Conservation (phyloP, 148 eudicot genomes). For the Rheum nobile region DNA sequence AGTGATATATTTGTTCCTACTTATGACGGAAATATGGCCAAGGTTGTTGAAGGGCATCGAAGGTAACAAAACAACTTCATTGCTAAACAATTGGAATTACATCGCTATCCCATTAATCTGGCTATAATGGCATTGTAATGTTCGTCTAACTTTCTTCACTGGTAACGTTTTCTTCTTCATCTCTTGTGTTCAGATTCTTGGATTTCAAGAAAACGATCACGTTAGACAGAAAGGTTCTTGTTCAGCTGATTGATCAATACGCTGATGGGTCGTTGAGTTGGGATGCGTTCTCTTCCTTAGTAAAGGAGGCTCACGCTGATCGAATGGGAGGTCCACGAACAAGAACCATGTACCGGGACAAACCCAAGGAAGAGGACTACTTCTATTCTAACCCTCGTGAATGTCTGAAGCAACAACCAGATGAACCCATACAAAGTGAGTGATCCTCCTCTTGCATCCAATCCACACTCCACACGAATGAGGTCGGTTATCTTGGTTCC, state of each 20-base stretch:
- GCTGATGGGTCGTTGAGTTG: conserved; percentile 30
- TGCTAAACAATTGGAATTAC: background rate
- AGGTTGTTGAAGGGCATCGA: conserved; percentile 76
- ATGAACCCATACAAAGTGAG: background rate
- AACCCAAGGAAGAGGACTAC: conserved; percentile 56
- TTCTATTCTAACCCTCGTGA: conserved; percentile 56
- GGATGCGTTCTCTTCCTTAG: conserved; percentile 37
- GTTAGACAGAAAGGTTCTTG: conserved; percentile 13
- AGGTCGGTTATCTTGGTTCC: background rate
- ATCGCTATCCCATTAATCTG: too few relatives aligned
- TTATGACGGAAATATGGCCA: conserved; percentile 81
- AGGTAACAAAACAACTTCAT: conserved; percentile 26
- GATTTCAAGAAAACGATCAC: conserved; percentile 37
- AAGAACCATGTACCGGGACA: conserved; percentile 23
- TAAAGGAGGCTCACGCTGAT: conserved; percentile 35
- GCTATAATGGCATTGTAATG: too few relatives aligned
- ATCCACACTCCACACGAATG: background rate
- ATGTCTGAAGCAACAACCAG: conserved; percentile 20
- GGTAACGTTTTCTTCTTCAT: background rate
- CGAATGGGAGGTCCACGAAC: conserved; percentile 37
- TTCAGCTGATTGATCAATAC: conserved; percentile 8
- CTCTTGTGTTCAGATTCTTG: background rate
- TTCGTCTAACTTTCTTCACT: background rate
- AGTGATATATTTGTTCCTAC: conserved; percentile 76
- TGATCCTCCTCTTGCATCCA: background rate